Evolutionary conservation across 306 rosid species (phyloP).

Genomic region (Dicorynia guianensis): DNA sequence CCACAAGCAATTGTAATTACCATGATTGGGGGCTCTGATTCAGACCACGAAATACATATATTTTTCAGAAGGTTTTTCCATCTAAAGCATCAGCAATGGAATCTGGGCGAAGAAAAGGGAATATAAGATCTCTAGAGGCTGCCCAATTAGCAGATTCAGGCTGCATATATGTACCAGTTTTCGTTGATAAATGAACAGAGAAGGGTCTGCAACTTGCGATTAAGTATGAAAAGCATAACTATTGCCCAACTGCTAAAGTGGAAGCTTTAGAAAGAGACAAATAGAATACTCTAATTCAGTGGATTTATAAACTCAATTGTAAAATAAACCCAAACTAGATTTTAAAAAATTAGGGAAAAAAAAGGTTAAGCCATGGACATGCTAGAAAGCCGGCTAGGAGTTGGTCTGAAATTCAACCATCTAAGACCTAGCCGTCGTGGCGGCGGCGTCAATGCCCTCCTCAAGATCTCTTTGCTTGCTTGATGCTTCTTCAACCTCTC

Average conservation of each 20-base stretch:
- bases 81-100: neutral
- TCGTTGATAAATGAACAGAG: neutral
- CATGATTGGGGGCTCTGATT: neutral
- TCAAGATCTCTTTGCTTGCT: constrained; percentile 68
- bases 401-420: constrained; percentile 84
- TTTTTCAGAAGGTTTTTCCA: neutral
- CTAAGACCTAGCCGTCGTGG: constrained; percentile 63
- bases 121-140: no score
- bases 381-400: constrained; percentile 86
- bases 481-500: constrained; percentile 54
- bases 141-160: no score
- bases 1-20: neutral
- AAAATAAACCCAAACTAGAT: constrained; percentile 36
- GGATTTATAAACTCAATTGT: constrained; percentile 37
- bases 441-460: constrained; percentile 80
- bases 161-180: neutral
- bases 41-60: neutral
- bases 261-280: constrained; percentile 13
- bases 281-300: constrained; percentile 40
- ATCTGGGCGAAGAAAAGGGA: neutral
- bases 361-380: constrained; percentile 70
- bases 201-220: constrained; percentile 2
- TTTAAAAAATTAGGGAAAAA: neutral
- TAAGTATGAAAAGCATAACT: constrained; percentile 1
- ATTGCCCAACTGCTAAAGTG: neutral